Conservation (phyloP, 2,329 filamentous ascomycete species). For the Pestalotiopsis sp. region DNA sequence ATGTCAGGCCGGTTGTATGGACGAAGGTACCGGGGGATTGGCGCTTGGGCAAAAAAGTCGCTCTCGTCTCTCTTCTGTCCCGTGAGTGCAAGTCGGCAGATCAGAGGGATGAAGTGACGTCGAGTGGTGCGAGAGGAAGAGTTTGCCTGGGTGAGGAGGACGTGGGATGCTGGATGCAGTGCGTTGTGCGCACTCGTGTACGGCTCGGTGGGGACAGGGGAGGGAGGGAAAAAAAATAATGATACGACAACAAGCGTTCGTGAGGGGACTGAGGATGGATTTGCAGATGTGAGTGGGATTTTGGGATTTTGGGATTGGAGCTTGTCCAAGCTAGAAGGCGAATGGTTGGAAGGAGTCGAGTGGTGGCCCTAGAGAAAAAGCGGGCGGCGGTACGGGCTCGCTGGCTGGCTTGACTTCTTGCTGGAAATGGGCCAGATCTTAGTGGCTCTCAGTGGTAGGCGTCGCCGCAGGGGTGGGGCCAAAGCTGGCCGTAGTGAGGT, state of each 20-base stretch:
- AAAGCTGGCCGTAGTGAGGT: conserved; percentile 11
- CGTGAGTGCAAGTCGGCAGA: background rate
- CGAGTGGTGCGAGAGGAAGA: background rate
- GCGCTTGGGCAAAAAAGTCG: background rate
- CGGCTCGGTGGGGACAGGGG: conserved; percentile 3
- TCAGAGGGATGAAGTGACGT: background rate
- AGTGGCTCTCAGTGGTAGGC: conserved; percentile 14
- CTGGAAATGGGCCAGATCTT: conserved; percentile 13
- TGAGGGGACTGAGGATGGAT: conserved; percentile 9
- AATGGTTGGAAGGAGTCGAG: background rate
- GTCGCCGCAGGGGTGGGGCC: conserved; percentile 12
- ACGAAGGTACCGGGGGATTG: background rate
- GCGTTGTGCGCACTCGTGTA: conserved; percentile 2
- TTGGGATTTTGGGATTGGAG: conserved; percentile 6
- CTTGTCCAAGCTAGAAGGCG: background rate
- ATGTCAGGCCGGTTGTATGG: conserved; percentile 7
- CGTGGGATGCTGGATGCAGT: background rate
- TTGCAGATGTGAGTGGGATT: background rate
- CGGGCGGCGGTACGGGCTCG: conserved; percentile 1
- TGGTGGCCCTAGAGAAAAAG: background rate
- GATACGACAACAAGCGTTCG: conserved; percentile 1
- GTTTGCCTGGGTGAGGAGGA: background rate
- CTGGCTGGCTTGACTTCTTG: background rate
- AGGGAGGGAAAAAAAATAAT: background rate
- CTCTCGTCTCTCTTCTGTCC: background rate